Percentiles rank a stretch among this genome's conserved stretches.
phyloP scores from a whole-genome alignment of 441 rosid genomes.

The Pelargonium citronellum region DNA sequence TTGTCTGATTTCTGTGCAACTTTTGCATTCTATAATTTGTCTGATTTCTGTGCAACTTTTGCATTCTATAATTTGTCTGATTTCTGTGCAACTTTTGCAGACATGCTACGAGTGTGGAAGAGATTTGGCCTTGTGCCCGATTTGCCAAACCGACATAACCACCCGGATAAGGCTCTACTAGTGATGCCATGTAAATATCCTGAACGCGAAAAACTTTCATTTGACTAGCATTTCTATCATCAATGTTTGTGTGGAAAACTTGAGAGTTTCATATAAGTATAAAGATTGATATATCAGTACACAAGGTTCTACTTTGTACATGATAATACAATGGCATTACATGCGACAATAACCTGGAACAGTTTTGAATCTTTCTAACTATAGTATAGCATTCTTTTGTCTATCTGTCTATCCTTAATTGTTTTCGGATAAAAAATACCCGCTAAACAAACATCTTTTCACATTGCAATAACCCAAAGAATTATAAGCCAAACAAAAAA shows the following conservation, averaged over 20 bases:
- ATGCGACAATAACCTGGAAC: conserved; percentile 19
- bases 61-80: too few relatives aligned
- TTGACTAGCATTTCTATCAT: background rate
- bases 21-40: too few relatives aligned
- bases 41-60: background rate
- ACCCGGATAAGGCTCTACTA: conserved; percentile 27
- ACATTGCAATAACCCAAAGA: conserved; percentile 35
- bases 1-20: background rate
- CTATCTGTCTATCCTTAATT: conserved; percentile 21
- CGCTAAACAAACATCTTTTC: conserved; percentile 28
- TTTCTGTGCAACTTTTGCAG: conserved; percentile 18
- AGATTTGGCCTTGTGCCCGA: background rate
- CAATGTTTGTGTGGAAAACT: background rate
- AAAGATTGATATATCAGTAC: background rate
- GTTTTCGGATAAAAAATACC: conserved; percentile 34
- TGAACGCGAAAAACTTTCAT: background rate
- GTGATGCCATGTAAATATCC: too few relatives aligned
- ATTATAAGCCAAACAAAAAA: conserved; percentile 28
- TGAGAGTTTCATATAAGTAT: background rate
- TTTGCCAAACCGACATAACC: conserved; percentile 19
- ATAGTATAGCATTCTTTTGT: conserved; percentile 23
- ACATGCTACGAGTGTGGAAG: conserved; percentile 29
- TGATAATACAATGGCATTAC: conserved; percentile 18
- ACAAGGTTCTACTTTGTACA: conserved; percentile 10
- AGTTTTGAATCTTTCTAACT: conserved; percentile 23